These are phyloP conservation scores for Yamadazyma nakazawae DNA, from an alignment of 805 yeast genomes.

Conservation along the genomic window DNA sequence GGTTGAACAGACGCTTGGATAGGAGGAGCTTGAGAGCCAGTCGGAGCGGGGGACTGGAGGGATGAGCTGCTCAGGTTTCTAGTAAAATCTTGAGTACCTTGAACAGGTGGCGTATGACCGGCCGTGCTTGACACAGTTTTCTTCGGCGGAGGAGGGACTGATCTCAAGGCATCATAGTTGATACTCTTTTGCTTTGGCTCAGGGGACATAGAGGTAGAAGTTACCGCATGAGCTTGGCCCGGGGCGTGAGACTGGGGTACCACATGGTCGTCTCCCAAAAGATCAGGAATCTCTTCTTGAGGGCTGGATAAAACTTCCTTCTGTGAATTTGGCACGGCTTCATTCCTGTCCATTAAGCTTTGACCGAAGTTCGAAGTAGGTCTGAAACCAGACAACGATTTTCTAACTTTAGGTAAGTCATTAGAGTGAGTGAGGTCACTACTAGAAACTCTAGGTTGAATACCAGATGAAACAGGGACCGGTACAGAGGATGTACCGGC, in stretches of 20 bases:
- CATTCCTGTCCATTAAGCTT: slow-evolving; percentile 42
- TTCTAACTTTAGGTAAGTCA: slow-evolving; percentile 33
- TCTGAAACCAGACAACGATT: slow-evolving; percentile 49
- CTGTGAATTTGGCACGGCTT: neutral
- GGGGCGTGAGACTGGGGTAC: slow-evolving; percentile 3
- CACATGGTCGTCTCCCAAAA: slow-evolving; percentile 32
- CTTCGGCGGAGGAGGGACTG: slow-evolving; percentile 44
- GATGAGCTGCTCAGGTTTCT: slow-evolving; percentile 8
- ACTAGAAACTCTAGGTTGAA: slow-evolving; percentile 28
- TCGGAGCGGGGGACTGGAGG: slow-evolving; percentile 8
- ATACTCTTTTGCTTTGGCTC: slow-evolving; percentile 25
- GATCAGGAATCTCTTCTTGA: slow-evolving; percentile 21
- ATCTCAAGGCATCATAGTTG: slow-evolving; percentile 51
- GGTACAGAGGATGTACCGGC: slow-evolving; percentile 9
- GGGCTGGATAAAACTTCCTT: slow-evolving; percentile 1
- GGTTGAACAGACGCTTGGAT: slow-evolving; percentile 1
- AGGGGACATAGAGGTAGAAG: neutral
- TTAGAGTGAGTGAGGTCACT: slow-evolving; percentile 26
- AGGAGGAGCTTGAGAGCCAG: slow-evolving; percentile 1
- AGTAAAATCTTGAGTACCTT: slow-evolving; percentile 12
- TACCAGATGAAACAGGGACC: slow-evolving; percentile 3
- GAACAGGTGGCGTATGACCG: slow-evolving; percentile 18
- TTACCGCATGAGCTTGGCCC: neutral
- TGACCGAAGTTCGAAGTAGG: slow-evolving; percentile 90
- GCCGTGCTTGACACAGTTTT: slow-evolving; percentile 6